Evolutionary conservation across 805 yeast genomes (phyloP).

Genomic region (Kregervanrija pseudodelftensis): DNA sequence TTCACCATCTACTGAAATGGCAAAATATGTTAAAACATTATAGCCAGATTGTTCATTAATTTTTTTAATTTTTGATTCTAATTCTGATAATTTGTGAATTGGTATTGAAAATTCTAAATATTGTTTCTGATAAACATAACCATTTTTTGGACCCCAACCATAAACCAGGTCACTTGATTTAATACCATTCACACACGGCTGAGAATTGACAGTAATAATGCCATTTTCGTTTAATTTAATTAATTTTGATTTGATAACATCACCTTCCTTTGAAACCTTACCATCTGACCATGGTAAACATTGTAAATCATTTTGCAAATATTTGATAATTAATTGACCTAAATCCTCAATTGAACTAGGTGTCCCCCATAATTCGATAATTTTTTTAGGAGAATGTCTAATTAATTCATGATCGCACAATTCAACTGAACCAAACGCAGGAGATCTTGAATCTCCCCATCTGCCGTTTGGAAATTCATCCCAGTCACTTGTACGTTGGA

Average conservation of each 20-base stretch:
- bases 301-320: constrained; percentile 60
- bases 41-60: constrained; percentile 37
- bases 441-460: constrained; percentile 97
- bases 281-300: constrained; percentile 94
- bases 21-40: constrained; percentile 66
- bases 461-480: constrained; percentile 98
- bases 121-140: constrained; percentile 91
- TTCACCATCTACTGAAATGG: constrained; percentile 50
- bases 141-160: constrained; percentile 96
- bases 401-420: constrained; percentile 71
- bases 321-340: constrained; percentile 55
- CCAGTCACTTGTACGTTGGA: constrained; percentile 87
- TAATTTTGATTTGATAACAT: constrained; percentile 51
- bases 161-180: constrained; percentile 60
- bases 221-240: constrained; percentile 59
- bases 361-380: constrained; percentile 81
- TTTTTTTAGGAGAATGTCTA: constrained; percentile 75
- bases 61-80: constrained; percentile 39
- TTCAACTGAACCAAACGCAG: constrained; percentile 91
- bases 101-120: constrained; percentile 82
- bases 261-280: constrained; percentile 73
- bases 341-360: constrained; percentile 60
- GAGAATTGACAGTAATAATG: constrained; percentile 82
- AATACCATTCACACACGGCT: constrained; percentile 83
- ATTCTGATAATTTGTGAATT: constrained; percentile 31